Evolutionary conservation across 305 asterid genomes (phyloP).

Genomic region (Stenogyne calaminthoides): DNA sequence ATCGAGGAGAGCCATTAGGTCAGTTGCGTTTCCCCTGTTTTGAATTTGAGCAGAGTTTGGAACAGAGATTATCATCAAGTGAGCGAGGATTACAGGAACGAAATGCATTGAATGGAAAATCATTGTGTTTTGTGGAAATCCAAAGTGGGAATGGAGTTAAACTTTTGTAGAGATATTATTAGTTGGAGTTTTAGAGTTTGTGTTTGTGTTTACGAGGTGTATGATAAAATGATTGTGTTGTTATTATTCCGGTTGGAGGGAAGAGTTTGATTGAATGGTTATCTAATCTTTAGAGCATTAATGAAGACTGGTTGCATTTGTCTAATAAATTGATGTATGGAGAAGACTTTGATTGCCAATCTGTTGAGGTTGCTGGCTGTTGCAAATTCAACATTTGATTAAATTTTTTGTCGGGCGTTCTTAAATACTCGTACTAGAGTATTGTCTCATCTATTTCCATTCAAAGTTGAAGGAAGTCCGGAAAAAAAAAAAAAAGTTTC

Average conservation of each 20-base stretch:
- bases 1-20: background rate
- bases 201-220: background rate
- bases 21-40: background rate
- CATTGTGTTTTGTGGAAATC: background rate
- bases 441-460: too few species aligned
- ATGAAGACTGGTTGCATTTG: background rate
- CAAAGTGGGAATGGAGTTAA: background rate
- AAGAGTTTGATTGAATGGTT: background rate
- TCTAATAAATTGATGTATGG: background rate
- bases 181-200: background rate
- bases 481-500: too few species aligned
- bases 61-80: background rate
- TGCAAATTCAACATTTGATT: background rate
- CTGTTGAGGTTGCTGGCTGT: background rate
- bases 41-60: background rate
- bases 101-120: background rate
- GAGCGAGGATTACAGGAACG: background rate
- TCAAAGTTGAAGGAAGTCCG: too few species aligned
- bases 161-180: background rate
- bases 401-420: too few species aligned
- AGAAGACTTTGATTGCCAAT: background rate
- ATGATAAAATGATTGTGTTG: background rate
- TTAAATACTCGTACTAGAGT: too few species aligned
- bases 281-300: background rate
- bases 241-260: background rate